These are phyloP conservation scores for Comarum palustre DNA, from an alignment of 306 rosid species.

Conservation along the genomic window DNA sequence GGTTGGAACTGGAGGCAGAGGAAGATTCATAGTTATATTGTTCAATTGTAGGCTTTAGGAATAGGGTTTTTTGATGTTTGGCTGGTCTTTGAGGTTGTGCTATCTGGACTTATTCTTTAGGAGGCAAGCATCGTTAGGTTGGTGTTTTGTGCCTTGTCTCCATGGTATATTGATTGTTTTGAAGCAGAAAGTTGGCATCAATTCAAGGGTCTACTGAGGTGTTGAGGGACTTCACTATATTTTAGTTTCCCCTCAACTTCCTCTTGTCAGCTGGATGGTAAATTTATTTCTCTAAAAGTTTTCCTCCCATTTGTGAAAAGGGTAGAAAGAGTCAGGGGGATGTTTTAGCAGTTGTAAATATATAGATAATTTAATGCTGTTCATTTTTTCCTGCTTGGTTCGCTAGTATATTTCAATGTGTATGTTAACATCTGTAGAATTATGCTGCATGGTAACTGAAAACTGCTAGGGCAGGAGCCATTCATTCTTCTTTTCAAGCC, in stretches of 20 bases:
- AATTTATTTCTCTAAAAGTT: constrained; percentile 38
- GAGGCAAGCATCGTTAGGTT: constrained; percentile 52
- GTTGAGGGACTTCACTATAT: constrained; percentile 33
- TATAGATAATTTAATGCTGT: constrained; percentile 56
- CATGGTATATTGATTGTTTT: constrained; percentile 62
- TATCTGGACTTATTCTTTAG: constrained; percentile 65
- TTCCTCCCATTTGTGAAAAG: constrained; percentile 47
- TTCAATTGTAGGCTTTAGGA: constrained; percentile 51
- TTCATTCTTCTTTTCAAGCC: background rate
- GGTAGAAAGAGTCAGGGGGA: constrained; percentile 39
- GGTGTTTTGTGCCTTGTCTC: constrained; percentile 43
- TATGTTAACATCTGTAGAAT: background rate
- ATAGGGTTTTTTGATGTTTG: constrained; percentile 52
- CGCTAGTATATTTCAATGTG: background rate
- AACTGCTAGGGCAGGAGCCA: background rate
- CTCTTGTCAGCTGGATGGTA: constrained; percentile 41
- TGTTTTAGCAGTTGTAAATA: constrained; percentile 77
- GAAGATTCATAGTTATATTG: constrained; percentile 41
- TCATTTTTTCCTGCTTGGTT: constrained; percentile 42
- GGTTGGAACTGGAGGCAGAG: constrained; percentile 38
- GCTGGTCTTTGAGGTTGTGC: constrained; percentile 44
- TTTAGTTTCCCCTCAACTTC: constrained; percentile 34
- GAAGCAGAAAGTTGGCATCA: constrained; percentile 41
- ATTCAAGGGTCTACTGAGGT: constrained; percentile 42
- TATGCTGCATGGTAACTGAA: background rate